These are phyloP conservation scores for Mycena amicta DNA, from an alignment of 768 basidiomycete genomes.

Conservation along the genomic window DNA sequence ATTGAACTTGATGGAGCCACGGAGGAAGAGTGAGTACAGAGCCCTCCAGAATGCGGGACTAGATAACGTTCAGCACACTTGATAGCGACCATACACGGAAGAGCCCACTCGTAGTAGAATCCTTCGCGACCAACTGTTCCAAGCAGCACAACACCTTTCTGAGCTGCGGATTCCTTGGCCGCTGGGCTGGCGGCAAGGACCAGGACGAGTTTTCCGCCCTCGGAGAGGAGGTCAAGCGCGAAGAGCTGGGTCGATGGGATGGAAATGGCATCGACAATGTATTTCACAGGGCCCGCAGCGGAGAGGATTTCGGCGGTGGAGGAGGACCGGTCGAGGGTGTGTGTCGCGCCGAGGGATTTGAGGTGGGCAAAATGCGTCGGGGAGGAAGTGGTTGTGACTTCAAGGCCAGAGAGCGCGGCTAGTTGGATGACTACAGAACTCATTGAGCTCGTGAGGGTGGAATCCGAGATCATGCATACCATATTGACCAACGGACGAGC, in stretches of 20 bases:
- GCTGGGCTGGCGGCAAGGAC: not conserved
- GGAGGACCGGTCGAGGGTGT: constrained; percentile 5
- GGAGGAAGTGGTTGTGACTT: constrained; percentile 11
- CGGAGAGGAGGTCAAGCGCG: constrained; percentile 6
- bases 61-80: too few species aligned
- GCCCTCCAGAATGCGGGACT: too few species aligned
- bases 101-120: too few species aligned
- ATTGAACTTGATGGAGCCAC: constrained; percentile 6
- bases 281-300: constrained; percentile 2
- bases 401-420: constrained; percentile 5
- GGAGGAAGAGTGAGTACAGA: too few species aligned
- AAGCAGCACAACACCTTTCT: not conserved
- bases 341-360: constrained; percentile 10
- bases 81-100: too few species aligned
- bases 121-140: not conserved
- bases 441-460: not conserved
- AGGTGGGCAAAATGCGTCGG: constrained; percentile 4
- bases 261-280: constrained; percentile 9
- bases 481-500: constrained; percentile 9
- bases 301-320: not conserved
- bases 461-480: not conserved
- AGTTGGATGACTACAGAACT: constrained; percentile 5
- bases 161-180: not conserved
- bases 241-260: constrained; percentile 8
- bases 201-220: not conserved